Conservation (phyloP, 176 grass and related monocot species). For the Paspalum notatum region DNA sequence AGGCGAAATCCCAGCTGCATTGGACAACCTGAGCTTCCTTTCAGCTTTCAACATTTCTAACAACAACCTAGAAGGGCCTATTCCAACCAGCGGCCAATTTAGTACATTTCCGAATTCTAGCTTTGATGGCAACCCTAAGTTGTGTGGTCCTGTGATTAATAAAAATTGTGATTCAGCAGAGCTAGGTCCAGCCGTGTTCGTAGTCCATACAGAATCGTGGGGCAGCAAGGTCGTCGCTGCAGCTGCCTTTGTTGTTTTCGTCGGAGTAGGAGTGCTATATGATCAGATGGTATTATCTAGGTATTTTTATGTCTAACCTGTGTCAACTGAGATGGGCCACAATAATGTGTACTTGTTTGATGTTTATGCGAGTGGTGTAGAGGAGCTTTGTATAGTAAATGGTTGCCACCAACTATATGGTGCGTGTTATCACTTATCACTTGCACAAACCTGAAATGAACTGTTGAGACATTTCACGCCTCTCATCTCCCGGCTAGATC, state of each 20-base stretch:
- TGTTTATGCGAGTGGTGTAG: too few species aligned
- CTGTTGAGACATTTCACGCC: too few species aligned
- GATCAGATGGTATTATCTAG: constrained; percentile 35
- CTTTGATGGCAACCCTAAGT: constrained; percentile 34
- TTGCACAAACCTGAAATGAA: too few species aligned
- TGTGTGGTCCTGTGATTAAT: constrained; percentile 24
- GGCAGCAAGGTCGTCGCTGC: constrained; percentile 3
- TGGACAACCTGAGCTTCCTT: constrained; percentile 38
- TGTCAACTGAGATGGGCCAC: background rate
- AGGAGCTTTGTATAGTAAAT: too few species aligned
- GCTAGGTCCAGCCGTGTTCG: background rate
- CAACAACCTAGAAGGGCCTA: constrained; percentile 40
- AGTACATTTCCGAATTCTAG: constrained; percentile 35
- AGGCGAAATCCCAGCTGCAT: constrained; percentile 7
- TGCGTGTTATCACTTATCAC: too few species aligned
- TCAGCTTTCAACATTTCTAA: constrained; percentile 25
- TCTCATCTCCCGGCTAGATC: too few species aligned
- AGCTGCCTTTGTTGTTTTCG: constrained; percentile 14
- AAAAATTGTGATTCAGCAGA: background rate
- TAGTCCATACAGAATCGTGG: background rate
- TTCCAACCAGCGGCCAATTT: constrained; percentile 37
- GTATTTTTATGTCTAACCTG: background rate
- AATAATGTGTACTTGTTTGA: background rate
- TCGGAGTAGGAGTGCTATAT: constrained; percentile 30
- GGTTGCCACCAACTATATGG: too few species aligned